Evolutionary conservation across 169 alveolate species (phyloP), one percentile per base, ranked within the genome.

Genomic region (Sarcocystis neurona): DNA sequence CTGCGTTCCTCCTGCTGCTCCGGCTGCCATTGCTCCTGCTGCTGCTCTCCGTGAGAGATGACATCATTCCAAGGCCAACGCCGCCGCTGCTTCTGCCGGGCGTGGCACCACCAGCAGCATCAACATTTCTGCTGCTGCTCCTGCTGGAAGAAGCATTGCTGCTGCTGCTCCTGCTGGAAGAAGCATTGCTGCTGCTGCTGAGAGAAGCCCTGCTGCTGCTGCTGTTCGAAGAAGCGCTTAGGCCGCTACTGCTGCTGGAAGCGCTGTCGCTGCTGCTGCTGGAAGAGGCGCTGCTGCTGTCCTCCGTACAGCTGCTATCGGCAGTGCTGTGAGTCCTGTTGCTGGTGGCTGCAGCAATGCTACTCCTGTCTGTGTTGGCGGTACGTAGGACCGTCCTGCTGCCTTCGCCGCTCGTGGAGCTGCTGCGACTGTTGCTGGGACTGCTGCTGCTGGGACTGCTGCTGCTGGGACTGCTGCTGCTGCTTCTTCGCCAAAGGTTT

Each of bases 241-340:
- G 39, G 60, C n/a, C 44, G 84, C 44, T 75, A 53, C 37, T n/a
- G 32, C 39, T 75, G 84, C 63, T 63, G 20, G 43, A 30, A n/a
- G 1, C 44, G 84, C 30, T 10, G 30, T 53, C 20, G 30, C 63
- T 12, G 20, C 53, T 70, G 79, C 79, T 20, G 79, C 79, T 70
- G 79, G 8, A 37, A 48, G 50, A 37, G 79, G n/a, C 39, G 79
- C 46, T 48, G 86, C 32, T 79, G 86, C 72, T 79, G n/a, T n/a
- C n/a, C n/a, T n/a, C n/a, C n/a, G n/a, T n/a, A n/a, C n/a, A n/a
- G n/a, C n/a, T n/a, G n/a, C n/a, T n/a, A n/a, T n/a, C n/a, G n/a
- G n/a, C n/a, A n/a, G n/a, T n/a, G n/a, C n/a, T n/a, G n/a, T n/a
- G n/a, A n/a, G n/a, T n/a, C n/a, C n/a, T n/a, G n/a, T n/a, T n/a